Base-by-base conservation (phyloP, 768 basidiomycete genomes). In the Lentinula edodes region DNA sequence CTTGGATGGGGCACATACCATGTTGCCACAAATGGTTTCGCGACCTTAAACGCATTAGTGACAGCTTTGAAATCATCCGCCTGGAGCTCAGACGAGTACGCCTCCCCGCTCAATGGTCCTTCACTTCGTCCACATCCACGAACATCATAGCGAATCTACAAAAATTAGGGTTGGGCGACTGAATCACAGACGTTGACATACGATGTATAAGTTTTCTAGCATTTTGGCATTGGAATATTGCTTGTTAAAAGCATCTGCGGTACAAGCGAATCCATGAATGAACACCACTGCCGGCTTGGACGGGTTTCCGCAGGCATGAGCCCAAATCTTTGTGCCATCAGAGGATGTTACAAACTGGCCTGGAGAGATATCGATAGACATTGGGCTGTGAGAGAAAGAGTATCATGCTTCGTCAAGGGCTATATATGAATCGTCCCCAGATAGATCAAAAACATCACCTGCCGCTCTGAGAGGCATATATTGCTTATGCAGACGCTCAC, bases 61-160 rank as follows among this genome's bases (percentile, higher is more conserved):
- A 69, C 63, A 5, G 62, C 66, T 12, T 36, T 32, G 48, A 66
- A 67, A 52, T 69, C 65, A 15, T 64, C 63, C 32, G 68, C 68
- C 20, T 64, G 63, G 5, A 58, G 45, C 12, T 63, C 34, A 13
- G 65, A 65, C 15, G 61, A 35, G 54, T 66, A 63, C 23, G 59
- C 65, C 13, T 64, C 66, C n/a, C 18, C 41, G 3, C 15, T 55
- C 15, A 45, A 32, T 5, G 68, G 66, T 39, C 61, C 64, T 4
- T 56, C 66, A 35, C 62, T 63, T 35, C 61, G 51, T 8, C 67
- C 68, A 58, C 67, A 66, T 16, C 69, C 69, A 8, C 67, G 66
- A 35, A 65, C 56, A 53, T 70, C 67, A 48, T 70, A 70, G 32
- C 64, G 62, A 36, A 70, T 63, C 68, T 69, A n/a, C 10, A n/a